Base-by-base conservation (phyloP, 345 rosid species). In the Arabidopsis arenosa region DNA sequence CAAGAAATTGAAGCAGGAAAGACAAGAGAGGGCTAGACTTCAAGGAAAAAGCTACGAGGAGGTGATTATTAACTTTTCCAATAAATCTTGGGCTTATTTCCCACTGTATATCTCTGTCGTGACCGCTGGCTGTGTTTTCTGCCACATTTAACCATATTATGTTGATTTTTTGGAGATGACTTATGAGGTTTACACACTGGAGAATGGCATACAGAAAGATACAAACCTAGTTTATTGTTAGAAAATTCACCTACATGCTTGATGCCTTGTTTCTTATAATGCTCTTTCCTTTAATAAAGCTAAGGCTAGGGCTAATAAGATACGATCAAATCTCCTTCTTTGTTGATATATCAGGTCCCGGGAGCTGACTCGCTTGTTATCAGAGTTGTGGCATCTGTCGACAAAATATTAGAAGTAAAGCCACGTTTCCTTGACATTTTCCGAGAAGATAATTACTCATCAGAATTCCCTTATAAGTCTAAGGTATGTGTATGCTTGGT, bases 371-470 rank as follows among this genome's bases (percentile, higher is more conserved):
- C 99, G 32, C 97, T 95, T 78, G 97, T 89, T 55, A 69, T 95
- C 65, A 85, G 99, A 81, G 99, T 95, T 78, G 99, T 95, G 77
- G 92, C 99, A 76, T 95, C 99, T 6, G 97, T 92, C 69, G 97
- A 95, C 88, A 95, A 95, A 79, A 89, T 90, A 83, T 79, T 95
- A 81, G 98, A 95, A 83, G 99, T 95, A 66, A 95, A 92, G 84
- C 96, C 84, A 66, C 89, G 96, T 45, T 92, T 95, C 84, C 97
- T 95, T 81, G 98, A 95, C 77, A 89, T 92, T 75, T 95, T 95
- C 77, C 90, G 89, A 45, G 99, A 90, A 68, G 96, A 95, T 55
- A 90, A 92, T 84, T 95, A 95, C 70, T 92, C 98, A 28, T 63
- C 83, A n/a, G 99, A 95, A 68, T 95, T 92, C 68, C 96, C 98